phyloP scores from a whole-genome alignment of 306 rosid species.

The Crotalaria pallida region DNA sequence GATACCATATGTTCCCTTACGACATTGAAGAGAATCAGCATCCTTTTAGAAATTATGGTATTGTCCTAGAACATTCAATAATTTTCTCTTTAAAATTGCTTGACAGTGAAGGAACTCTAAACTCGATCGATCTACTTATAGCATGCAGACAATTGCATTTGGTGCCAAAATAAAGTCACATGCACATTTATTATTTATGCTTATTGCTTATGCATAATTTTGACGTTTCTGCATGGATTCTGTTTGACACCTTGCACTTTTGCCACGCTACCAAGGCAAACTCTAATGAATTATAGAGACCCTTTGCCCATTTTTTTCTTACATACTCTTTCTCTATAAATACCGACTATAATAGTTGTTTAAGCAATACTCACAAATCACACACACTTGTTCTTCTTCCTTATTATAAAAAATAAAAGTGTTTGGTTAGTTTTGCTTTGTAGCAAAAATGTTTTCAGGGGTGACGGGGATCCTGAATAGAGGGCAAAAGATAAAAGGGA shows the following conservation, averaged over 20 bases:
- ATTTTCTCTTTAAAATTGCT: too few species aligned
- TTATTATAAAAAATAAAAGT: neutral
- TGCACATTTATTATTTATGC: neutral
- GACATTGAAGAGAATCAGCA: too few species aligned
- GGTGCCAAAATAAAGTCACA: neutral
- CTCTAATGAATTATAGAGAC: too few species aligned
- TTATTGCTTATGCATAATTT: neutral
- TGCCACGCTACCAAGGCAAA: too few species aligned
- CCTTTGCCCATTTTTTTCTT: too few species aligned
- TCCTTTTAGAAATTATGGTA: too few species aligned
- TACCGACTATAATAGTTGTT: neutral
- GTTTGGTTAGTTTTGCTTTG: too few species aligned
- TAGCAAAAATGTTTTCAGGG: constrained; percentile 24
- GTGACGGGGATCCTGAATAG: constrained; percentile 12
- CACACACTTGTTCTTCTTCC: neutral
- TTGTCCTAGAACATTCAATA: too few species aligned
- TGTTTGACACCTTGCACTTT: constrained; percentile 21
- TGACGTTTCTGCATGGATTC: constrained; percentile 19
- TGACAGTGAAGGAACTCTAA: too few species aligned
- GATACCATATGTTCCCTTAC: too few species aligned
- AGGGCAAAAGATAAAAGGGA: constrained; percentile 29
- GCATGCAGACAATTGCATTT: constrained; percentile 18
- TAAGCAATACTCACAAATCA: neutral
- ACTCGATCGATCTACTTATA: neutral
- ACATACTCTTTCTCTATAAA: neutral